Base-by-base conservation (phyloP, 805 yeast species). In the Metschnikowia borealis region DNA sequence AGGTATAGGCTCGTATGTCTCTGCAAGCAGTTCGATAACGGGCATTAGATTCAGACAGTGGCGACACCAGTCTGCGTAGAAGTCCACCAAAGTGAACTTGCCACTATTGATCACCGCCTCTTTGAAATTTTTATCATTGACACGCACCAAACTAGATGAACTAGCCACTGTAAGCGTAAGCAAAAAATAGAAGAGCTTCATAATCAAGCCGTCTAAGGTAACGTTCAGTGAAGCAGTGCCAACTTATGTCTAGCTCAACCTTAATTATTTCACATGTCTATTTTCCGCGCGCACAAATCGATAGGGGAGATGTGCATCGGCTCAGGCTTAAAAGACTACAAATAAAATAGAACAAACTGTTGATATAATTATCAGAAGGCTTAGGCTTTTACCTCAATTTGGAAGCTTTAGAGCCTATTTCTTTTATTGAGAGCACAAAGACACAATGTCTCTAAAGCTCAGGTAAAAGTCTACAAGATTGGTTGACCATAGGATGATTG, bases 21-120 rank as follows among this genome's bases (percentile, higher is more conserved):
- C 69, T 1, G 69, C 69, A 11, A 74, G 57, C 57, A 66, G 41
- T 49, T 65, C 58, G 46, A 63, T 60, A 1, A 57, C 57, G 5
- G 89, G 89, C 62, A 71, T 73, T 59, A 84, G 62, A 35, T 69
- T 71, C 62, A 79, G 79, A 62, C 90, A 84, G 63, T 84, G 89
- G 35, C 82, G 69, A 64, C 90, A 84, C 90, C 90, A 84, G 47
- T 80, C 82, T 8, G 90, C 87, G 58, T 78, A 83, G 56, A 78
- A 77, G 41, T 57, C 60, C 56, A 76, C 71, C 64, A 79, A 62
- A 4, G 71, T 65, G 54, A 62, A 71, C 51, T 71, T 73, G 33
- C 79, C 83, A 5, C 85, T 78, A 42, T 81, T 78, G 48, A 77
- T 67, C 15, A 82, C 85, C 38, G 80, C 65, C 15, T 75, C 78